phyloP scores from a whole-genome alignment of 768 basidiomycete genomes.

The Suillus tomentosus region DNA sequence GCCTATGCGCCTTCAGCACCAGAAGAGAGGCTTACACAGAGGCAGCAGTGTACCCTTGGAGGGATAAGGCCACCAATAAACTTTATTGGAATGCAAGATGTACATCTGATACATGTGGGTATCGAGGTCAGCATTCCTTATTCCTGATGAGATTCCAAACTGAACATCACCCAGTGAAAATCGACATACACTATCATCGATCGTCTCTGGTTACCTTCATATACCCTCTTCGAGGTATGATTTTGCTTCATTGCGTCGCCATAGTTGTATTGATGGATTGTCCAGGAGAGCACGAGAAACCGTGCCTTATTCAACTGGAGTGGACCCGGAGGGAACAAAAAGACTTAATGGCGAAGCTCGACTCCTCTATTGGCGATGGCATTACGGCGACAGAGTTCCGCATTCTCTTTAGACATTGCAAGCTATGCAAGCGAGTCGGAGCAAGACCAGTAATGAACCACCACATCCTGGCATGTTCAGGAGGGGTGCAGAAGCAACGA shows the following conservation, averaged over 20 bases:
- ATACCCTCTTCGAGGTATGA: not conserved
- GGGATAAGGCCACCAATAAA: not conserved
- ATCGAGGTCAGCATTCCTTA: not conserved
- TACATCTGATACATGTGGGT: not conserved
- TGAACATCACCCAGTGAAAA: not conserved
- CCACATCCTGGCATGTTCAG: not conserved
- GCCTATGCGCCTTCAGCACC: not conserved
- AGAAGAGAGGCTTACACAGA: not conserved
- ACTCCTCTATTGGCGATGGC: not conserved
- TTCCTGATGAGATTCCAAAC: not conserved
- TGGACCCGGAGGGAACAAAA: not conserved
- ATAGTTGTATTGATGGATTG: not conserved
- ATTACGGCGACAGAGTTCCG: not conserved
- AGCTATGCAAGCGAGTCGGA: not conserved
- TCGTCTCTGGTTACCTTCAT: not conserved
- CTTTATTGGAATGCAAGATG: not conserved
- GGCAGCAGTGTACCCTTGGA: not conserved
- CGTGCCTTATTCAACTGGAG: not conserved
- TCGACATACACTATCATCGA: not conserved
- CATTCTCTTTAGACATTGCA: not conserved
- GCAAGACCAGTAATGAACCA: not conserved
- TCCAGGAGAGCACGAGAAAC: not conserved
- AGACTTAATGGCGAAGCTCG: not conserved
- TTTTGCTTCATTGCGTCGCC: not conserved
- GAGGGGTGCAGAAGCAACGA: not conserved